Percentiles rank a stretch among this genome's conserved stretches.
Evolutionary conservation across 208 protist species (phyloP).

Genomic region (Trichomonas tenax): DNA sequence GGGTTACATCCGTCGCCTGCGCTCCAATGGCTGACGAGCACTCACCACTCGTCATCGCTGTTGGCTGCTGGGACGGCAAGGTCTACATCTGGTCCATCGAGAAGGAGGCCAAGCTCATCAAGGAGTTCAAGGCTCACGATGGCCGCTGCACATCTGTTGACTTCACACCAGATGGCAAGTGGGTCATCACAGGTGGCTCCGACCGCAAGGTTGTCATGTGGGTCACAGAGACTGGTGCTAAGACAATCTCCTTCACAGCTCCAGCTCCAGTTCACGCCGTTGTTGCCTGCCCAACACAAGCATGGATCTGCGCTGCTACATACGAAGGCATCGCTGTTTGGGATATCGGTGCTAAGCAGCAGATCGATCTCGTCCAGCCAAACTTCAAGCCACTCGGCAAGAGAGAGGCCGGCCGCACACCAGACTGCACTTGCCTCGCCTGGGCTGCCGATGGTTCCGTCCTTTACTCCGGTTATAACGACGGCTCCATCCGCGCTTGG

Average conservation of each 20-base stretch:
- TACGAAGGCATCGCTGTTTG: conserved; percentile 52
- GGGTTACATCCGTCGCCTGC: neutral
- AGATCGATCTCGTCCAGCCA: conserved; percentile 60
- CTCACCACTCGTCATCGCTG: neutral
- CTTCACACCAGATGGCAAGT: conserved; percentile 83
- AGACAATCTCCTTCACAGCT: conserved; percentile 80
- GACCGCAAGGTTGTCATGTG: conserved; percentile 87
- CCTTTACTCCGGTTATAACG: conserved; percentile 92
- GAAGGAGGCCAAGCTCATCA: neutral
- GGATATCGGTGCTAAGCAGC: conserved; percentile 81
- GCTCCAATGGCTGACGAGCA: neutral
- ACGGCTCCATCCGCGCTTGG: conserved; percentile 90
- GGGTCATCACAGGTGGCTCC: conserved; percentile 62
- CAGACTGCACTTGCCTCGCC: conserved; percentile 71
- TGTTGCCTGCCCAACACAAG: conserved; percentile 89
- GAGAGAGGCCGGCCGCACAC: conserved; percentile 38
- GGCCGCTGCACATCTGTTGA: conserved; percentile 87
- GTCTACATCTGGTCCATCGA: neutral
- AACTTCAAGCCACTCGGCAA: conserved; percentile 36
- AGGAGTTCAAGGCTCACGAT: neutral
- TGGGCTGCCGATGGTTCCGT: conserved; percentile 87
- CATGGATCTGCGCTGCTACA: conserved; percentile 94
- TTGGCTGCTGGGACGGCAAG: no score
- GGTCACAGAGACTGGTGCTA: conserved; percentile 84
- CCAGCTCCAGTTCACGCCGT: conserved; percentile 70